Evolutionary conservation across 2,329 filamentous ascomycete species (phyloP), one percentile per base, ranked within the genome.

Genomic region (Sporothrix protearum): DNA sequence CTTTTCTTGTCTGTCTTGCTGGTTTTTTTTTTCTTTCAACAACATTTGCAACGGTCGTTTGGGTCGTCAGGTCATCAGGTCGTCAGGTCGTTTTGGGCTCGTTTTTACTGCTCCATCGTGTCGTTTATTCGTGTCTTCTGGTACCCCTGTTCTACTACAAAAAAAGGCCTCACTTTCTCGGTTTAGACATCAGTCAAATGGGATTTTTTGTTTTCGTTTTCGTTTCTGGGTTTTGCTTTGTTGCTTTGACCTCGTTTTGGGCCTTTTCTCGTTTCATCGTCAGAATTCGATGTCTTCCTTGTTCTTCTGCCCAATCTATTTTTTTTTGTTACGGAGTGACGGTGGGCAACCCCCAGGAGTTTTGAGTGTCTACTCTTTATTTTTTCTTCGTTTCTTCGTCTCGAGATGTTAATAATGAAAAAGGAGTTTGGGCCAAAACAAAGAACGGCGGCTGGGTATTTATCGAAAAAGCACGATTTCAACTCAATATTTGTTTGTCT

Each of bases 41-140:
- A 49, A 49, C 64, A 67, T 51, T 64, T 64, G 33, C 59, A 64
- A 28, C n/a, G 64, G 64, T 67, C 64, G 45, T 51, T 64, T 30
- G 42, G 22, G 33, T 66, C 39, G 22, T 66, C 33, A 22, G n/a
- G 33, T 66, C 39, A 12, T 64, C 57, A 22, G 63, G 63, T 67
- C 64, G 45, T 67, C 36, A 36, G 25, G 7, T 33, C 12, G 10
- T 19, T 36, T 59, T 16, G 55, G 14, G 9, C 12, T 59, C 36
- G 12, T 36, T 19, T n/a, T n/a, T n/a, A n/a, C n/a, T n/a, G n/a
- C n/a, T n/a, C n/a, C n/a, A n/a, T n/a, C n/a, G n/a, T n/a, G n/a
- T n/a, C n/a, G n/a, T 30, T 36, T 49, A 45, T 10, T 25, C 10
- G 9, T 42, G 28, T 66, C 22, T 47, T 0, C 9, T 49, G 63